Conservation (phyloP, 495 filamentous ascomycete genomes). For the Aspergillus taichungensis region DNA sequence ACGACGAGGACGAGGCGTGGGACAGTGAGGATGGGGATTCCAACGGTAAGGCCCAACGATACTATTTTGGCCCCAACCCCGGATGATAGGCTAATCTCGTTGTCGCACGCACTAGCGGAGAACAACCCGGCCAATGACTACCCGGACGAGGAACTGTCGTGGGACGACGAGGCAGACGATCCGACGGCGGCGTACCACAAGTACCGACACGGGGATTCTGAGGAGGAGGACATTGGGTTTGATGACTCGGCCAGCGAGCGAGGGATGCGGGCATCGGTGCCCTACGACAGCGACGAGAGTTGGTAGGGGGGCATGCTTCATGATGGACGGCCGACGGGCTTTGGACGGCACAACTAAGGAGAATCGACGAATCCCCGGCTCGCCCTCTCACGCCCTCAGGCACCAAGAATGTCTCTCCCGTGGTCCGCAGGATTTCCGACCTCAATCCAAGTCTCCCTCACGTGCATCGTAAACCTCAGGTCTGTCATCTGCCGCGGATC, state of each 20-base stretch:
- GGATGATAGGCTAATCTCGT: too few species aligned
- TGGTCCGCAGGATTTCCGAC: too few species aligned
- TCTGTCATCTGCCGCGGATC: too few species aligned
- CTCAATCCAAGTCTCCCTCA: too few species aligned
- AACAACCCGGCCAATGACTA: constrained; percentile 60
- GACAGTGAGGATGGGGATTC: constrained; percentile 55
- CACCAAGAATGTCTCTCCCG: too few species aligned
- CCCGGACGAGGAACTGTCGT: constrained; percentile 55
- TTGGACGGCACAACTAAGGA: too few species aligned
- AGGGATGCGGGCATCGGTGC: constrained; percentile 15
- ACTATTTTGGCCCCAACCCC: not conserved
- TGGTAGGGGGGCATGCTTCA: not conserved
- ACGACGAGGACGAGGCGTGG: constrained; percentile 45
- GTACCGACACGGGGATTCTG: constrained; percentile 32
- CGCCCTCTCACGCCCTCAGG: too few species aligned
- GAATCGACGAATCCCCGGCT: too few species aligned
- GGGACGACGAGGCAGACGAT: constrained; percentile 46
- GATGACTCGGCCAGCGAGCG: constrained; percentile 41
- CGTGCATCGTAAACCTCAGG: too few species aligned
- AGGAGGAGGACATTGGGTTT: constrained; percentile 49
- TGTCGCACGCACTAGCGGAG: constrained; percentile 36
- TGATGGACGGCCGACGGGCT: too few species aligned
- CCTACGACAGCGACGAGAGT: constrained; percentile 21
- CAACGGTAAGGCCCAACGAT: constrained; percentile 36
- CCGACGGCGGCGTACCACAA: constrained; percentile 41